Conservation (phyloP, 2,329 filamentous ascomycete species). For the Ceratocystis papillata region DNA sequence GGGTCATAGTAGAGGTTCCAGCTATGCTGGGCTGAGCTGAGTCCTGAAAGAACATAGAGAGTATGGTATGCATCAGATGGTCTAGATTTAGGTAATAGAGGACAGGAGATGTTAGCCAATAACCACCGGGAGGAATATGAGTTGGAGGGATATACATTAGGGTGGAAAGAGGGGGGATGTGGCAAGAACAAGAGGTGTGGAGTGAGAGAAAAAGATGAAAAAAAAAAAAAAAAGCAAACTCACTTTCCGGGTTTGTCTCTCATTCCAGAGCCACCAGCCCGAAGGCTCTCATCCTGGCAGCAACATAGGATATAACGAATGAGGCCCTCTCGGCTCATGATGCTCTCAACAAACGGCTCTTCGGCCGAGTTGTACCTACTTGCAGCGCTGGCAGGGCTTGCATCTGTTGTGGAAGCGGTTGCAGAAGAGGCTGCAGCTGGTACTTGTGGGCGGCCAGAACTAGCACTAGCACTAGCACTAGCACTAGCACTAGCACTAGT, state of each 20-base stretch:
- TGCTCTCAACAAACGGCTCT: slow-evolving; percentile 34
- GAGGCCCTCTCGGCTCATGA: slow-evolving; percentile 76
- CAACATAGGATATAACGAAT: slow-evolving; percentile 83
- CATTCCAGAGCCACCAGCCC: slow-evolving; percentile 53
- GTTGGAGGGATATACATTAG: background rate
- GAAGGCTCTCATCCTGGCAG: slow-evolving; percentile 60
- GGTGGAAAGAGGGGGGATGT: background rate
- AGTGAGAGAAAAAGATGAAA: slow-evolving; percentile 10
- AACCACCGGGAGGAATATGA: slow-evolving; percentile 16
- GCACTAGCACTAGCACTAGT: too few relatives aligned
- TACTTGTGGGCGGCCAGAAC: slow-evolving; percentile 9
- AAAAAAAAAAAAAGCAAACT: slow-evolving; percentile 31
- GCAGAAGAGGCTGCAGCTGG: slow-evolving; percentile 18
- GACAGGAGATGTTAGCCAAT: background rate
- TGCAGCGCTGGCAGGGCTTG: background rate
- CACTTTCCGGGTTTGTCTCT: slow-evolving; percentile 89
- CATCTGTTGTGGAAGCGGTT: slow-evolving; percentile 4
- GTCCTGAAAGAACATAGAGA: slow-evolving; percentile 77
- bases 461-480: background rate
- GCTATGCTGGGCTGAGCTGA: slow-evolving; percentile 70
- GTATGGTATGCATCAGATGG: slow-evolving; percentile 82
- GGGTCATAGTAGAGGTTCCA: slow-evolving; percentile 37
- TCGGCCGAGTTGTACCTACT: slow-evolving; percentile 2
- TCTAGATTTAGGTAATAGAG: slow-evolving; percentile 35
- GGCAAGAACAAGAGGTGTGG: slow-evolving; percentile 9